A percentile compares a stretch with the other conserved stretches of the same genome.
Evolutionary conservation across 2,329 filamentous ascomycete species (phyloP).

Genomic region (Thermothelomyces thermophilus): DNA sequence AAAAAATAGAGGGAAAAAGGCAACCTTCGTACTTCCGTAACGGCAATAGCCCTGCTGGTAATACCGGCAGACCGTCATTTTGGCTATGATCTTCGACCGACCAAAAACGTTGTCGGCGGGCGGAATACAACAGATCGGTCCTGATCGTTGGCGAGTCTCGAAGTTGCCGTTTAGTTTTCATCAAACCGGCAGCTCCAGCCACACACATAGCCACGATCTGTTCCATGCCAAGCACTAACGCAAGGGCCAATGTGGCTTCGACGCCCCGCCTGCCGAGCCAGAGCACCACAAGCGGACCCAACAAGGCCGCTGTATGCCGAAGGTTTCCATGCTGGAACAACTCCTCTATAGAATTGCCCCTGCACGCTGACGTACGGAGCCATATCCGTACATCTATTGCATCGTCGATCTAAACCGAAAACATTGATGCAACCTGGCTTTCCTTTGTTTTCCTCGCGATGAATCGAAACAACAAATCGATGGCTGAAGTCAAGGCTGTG

Average conservation of each 20-base stretch:
- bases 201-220: neutral
- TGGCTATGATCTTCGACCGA: neutral
- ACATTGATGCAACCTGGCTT: too few relatives aligned
- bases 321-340: neutral
- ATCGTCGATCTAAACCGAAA: too few relatives aligned
- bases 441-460: too few relatives aligned
- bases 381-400: too few relatives aligned
- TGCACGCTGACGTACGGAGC: neutral
- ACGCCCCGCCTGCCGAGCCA: neutral
- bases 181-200: neutral
- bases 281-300: too few relatives aligned
- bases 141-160: neutral
- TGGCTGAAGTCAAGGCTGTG: too few relatives aligned
- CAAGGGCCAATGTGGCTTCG: neutral
- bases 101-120: neutral
- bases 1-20: conserved; percentile 3
- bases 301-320: conserved; percentile 16
- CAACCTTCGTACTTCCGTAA: conserved; percentile 39
- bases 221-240: neutral
- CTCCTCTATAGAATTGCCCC: too few relatives aligned
- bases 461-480: too few relatives aligned
- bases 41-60: conserved; percentile 47
- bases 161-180: neutral
- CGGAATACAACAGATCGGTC: neutral
- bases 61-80: conserved; percentile 39